Base-by-base conservation (phyloP, 1,139 yeast species). In the Eremothecium coryli region DNA sequence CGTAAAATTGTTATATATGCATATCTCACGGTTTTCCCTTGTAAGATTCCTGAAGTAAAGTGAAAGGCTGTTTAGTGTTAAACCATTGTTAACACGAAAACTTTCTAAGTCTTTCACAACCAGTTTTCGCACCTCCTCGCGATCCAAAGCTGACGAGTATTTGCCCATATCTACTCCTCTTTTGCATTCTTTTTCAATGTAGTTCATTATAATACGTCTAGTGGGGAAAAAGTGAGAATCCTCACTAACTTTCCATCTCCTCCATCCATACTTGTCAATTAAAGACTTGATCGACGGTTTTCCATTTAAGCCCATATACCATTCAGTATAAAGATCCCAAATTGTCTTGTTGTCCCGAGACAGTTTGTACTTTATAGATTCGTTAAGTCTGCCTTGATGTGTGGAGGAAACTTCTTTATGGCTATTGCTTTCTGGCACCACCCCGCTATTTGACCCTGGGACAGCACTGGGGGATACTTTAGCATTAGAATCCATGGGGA, bases 201-300 rank as follows among this genome's bases (percentile, higher is more conserved):
- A 50, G 44, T 56, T 50, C 51, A 51, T 45, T 37, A 51, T 44
- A 28, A 56, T 52, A 35, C 60, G 45, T 36, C 62, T 48, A 7
- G 61, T 57, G 4, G 62, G 62, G 29, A 57, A 57, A 31, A 57
- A 57, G 39, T 57, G 62, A 1, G 62, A 57, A 40, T 57, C 62
- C 6, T 55, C 60, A 29, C 52, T 49, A 2, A 57, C 62, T 38
- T 57, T 57, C 62, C 62, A 57, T 13, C 60, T 48, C 31, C 62
- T 46, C 50, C 52, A 54, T 5, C 62, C 62, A 37, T 52, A 56
- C 14, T 44, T 49, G 28, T 56, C 55, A 16, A 57, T 57, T 29
- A 57, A 33, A 15, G 45, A 46, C 27, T 49, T 48, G 17, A 57
- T 54, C 4, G 62, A 52, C n/a, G 47, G 48, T 27, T 54, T 48